These are phyloP conservation scores for Ormosia emarginata DNA, from an alignment of 306 rosid genomes.

Conservation along the genomic window DNA sequence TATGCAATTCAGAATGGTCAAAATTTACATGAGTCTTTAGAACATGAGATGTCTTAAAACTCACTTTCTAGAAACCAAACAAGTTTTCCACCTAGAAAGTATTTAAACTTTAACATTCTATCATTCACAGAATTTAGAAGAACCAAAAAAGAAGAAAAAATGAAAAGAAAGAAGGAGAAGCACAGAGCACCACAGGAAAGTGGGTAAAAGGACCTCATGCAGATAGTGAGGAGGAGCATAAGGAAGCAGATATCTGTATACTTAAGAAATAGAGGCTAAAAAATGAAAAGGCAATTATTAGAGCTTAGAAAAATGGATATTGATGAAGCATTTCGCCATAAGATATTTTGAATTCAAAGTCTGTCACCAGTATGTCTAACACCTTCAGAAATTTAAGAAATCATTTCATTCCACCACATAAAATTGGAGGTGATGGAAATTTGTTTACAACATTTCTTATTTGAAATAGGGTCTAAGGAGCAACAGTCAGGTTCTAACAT, in stretches of 20 bases:
- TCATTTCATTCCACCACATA: not conserved
- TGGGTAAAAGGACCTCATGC: not conserved
- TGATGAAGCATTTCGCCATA: not conserved
- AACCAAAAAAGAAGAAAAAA: not conserved
- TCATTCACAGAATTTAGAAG: not conserved
- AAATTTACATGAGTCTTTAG: not conserved
- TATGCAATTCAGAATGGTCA: not conserved
- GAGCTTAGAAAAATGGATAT: not conserved
- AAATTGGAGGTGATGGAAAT: not conserved
- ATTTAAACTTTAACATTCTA: not conserved
- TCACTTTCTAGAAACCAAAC: conserved; percentile 16
- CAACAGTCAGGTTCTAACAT: not conserved
- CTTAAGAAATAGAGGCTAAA: conserved; percentile 3
- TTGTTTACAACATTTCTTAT: not conserved
- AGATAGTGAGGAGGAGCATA: not conserved
- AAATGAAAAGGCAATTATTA: not conserved
- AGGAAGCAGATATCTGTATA: not conserved
- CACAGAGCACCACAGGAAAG: not conserved
- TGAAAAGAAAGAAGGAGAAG: too few relatives aligned
- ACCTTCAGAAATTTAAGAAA: not conserved
- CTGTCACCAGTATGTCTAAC: not conserved
- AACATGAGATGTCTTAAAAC: conserved; percentile 34
- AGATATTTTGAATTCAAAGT: not conserved
- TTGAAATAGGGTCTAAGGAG: not conserved
- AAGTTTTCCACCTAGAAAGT: not conserved